These are phyloP conservation scores for Aristolochia fimbriata DNA, from an alignment of 164 flowering plant species.

Conservation along the genomic window DNA sequence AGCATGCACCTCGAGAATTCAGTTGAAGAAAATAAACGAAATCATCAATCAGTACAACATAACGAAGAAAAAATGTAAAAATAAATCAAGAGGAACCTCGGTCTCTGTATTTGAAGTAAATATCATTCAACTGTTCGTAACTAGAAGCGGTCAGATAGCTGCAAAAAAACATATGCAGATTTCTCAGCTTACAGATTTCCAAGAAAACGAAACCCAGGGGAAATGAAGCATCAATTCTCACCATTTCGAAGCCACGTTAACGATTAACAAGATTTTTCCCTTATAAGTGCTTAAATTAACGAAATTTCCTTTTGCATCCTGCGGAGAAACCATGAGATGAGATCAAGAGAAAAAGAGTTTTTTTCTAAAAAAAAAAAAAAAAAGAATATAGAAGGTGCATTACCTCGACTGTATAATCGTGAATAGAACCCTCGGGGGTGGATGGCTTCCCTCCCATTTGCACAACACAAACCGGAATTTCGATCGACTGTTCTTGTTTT, in stretches of 20 bases:
- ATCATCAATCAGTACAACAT: background rate
- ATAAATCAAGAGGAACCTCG: constrained; percentile 36
- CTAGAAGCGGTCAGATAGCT: constrained; percentile 72
- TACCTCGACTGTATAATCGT: constrained; percentile 56
- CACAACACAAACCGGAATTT: constrained; percentile 7
- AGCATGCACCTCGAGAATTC: no score
- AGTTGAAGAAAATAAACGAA: background rate
- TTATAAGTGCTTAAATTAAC: constrained; percentile 54
- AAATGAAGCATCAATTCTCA: constrained; percentile 13
- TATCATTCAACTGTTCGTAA: constrained; percentile 51
- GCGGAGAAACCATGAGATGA: background rate
- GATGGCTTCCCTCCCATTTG: background rate
- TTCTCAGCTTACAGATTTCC: background rate
- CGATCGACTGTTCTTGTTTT: background rate
- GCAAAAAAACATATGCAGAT: constrained; percentile 9
- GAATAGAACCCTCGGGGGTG: constrained; percentile 15
- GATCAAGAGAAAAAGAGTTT: background rate
- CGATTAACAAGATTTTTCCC: constrained; percentile 58
- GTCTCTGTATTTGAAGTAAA: constrained; percentile 59
- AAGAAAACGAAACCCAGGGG: background rate
- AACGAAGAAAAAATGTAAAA: background rate
- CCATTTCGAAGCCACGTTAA: constrained; percentile 73
- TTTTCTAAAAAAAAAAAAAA: background rate
- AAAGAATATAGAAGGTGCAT: background rate
- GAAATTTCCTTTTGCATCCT: constrained; percentile 64